These are phyloP conservation scores for Metarhizium sp. DNA, from an alignment of 2,329 filamentous ascomycete species.

Conservation along the genomic window DNA sequence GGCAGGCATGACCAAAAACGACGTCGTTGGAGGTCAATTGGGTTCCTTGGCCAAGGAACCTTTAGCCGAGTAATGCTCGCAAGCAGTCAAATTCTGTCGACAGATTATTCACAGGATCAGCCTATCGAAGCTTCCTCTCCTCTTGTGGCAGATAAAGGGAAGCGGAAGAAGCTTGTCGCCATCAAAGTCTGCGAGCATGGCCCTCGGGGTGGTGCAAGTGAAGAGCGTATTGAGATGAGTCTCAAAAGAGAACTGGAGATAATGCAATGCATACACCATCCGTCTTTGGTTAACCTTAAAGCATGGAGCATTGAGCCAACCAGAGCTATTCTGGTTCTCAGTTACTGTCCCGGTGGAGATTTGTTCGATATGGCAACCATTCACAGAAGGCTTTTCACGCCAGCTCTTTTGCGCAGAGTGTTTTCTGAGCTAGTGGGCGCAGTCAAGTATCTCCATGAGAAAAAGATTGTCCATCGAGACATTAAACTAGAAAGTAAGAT, in stretches of 20 bases:
- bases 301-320: slow-evolving; percentile 81
- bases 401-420: slow-evolving; percentile 67
- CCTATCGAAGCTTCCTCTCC: slow-evolving; percentile 23
- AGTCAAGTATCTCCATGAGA: slow-evolving; percentile 73
- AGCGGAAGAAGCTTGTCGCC: slow-evolving; percentile 78
- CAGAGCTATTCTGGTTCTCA: slow-evolving; percentile 75
- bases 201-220: slow-evolving; percentile 84
- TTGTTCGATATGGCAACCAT: slow-evolving; percentile 84
- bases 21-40: slow-evolving; percentile 70
- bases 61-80: slow-evolving; percentile 93
- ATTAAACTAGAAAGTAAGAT: slow-evolving; percentile 89
- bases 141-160: slow-evolving; percentile 20
- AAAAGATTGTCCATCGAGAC: slow-evolving; percentile 88
- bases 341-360: slow-evolving; percentile 89
- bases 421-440: slow-evolving; percentile 85
- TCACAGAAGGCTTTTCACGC: slow-evolving; percentile 57
- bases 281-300: slow-evolving; percentile 82
- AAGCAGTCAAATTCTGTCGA: slow-evolving; percentile 59
- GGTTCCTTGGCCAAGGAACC: slow-evolving; percentile 80
- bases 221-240: slow-evolving; percentile 86
- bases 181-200: slow-evolving; percentile 95
- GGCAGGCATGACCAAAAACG: slow-evolving; percentile 60
- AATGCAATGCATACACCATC: slow-evolving; percentile 78
- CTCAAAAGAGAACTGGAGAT: slow-evolving; percentile 93
- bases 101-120: slow-evolving; percentile 26